These are phyloP conservation scores for Ascomycota sp. DNA, from an alignment of 2,329 filamentous ascomycete genomes.

Conservation along the genomic window DNA sequence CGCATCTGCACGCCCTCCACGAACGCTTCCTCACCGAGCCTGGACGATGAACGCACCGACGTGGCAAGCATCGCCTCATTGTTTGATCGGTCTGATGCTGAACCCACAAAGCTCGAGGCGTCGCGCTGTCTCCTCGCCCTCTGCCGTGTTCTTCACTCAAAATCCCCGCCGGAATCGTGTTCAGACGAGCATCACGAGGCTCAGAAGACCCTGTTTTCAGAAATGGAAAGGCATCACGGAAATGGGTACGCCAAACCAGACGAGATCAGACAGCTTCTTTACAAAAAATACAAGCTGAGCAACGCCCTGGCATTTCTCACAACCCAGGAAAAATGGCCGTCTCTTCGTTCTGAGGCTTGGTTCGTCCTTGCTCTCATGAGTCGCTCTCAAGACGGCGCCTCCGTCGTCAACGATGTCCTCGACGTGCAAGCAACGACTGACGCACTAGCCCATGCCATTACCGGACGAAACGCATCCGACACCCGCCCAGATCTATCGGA, in stretches of 20 bases:
- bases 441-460: constrained; percentile 25
- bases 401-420: constrained; percentile 21
- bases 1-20: constrained; percentile 20
- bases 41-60: constrained; percentile 9
- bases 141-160: constrained; percentile 31
- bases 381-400: constrained; percentile 25
- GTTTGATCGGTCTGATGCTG: constrained; percentile 16
- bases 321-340: constrained; percentile 33
- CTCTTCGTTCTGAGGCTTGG: constrained; percentile 36
- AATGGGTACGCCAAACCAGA: too few relatives aligned
- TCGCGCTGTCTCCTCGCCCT: constrained; percentile 28
- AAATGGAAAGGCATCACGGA: neutral
- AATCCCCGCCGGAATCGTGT: constrained; percentile 5
- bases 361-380: constrained; percentile 40
- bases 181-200: neutral
- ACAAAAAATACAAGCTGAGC: constrained; percentile 20
- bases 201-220: neutral
- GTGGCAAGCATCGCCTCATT: constrained; percentile 16
- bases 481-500: too few relatives aligned
- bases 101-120: constrained; percentile 36
- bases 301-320: constrained; percentile 27
- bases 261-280: constrained; percentile 16
- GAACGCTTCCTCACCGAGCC: constrained; percentile 10
- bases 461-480: constrained; percentile 14
- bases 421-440: constrained; percentile 19